These are phyloP conservation scores for Orbilia brochopaga DNA, from an alignment of 2,329 filamentous ascomycete species.

Conservation along the genomic window DNA sequence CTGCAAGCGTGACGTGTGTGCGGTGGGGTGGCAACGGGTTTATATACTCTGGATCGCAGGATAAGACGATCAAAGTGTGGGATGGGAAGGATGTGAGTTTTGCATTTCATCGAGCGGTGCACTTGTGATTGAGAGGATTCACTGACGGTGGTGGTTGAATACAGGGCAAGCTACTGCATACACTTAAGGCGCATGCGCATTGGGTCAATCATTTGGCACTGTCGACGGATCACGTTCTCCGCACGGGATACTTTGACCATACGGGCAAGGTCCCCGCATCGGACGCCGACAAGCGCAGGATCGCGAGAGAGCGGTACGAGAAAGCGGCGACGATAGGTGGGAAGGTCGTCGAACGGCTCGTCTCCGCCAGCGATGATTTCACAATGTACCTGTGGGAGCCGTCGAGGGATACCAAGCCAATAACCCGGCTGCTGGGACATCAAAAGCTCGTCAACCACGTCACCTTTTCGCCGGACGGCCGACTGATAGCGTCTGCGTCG, in stretches of 20 bases:
- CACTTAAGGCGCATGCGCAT: conserved; percentile 81
- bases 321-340: conserved; percentile 79
- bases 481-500: conserved; percentile 81
- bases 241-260: conserved; percentile 87
- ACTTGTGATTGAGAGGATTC: background rate
- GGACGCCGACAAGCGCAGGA: conserved; percentile 72
- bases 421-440: conserved; percentile 62
- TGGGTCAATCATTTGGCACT: conserved; percentile 95
- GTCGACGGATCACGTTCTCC: conserved; percentile 86
- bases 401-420: conserved; percentile 75
- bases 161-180: conserved; percentile 79
- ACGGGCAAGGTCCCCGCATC: conserved; percentile 71
- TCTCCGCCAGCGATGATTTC: conserved; percentile 92
- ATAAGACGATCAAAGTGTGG: conserved; percentile 50
- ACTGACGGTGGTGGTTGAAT: conserved; percentile 64
- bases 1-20: conserved; percentile 81
- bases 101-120: conserved; percentile 1
- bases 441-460: conserved; percentile 42
- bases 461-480: conserved; percentile 82
- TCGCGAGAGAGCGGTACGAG: conserved; percentile 82
- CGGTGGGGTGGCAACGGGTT: conserved; percentile 49
- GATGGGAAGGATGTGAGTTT: conserved; percentile 47
- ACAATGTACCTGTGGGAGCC: conserved; percentile 97
- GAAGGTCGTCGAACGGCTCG: conserved; percentile 78
- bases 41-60: conserved; percentile 45